These are phyloP conservation scores for Saccharomyces cerevisiae DNA, from an alignment of 805 yeast genomes.

Conservation along the genomic window DNA sequence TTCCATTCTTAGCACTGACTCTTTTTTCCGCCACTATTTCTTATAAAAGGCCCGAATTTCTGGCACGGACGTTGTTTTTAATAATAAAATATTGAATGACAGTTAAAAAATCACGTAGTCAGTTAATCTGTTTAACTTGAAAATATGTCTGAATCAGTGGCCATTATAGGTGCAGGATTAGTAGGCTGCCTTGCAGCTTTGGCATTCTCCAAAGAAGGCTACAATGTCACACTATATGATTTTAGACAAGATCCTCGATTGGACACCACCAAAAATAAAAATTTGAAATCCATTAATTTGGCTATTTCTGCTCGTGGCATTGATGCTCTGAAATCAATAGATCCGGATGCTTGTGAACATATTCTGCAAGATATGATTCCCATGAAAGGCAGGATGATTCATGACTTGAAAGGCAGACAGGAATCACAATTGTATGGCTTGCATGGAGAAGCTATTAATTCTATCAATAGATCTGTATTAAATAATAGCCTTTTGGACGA, in stretches of 20 bases:
- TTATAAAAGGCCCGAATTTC: background rate
- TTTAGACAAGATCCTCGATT: slow-evolving; percentile 58
- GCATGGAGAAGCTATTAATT: slow-evolving; percentile 74
- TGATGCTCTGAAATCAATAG: slow-evolving; percentile 55
- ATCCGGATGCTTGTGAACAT: slow-evolving; percentile 45
- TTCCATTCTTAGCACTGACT: background rate
- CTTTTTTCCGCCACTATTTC: background rate
- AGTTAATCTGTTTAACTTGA: background rate
- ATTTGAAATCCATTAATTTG: slow-evolving; percentile 66
- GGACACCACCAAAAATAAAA: slow-evolving; percentile 28
- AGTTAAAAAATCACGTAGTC: background rate
- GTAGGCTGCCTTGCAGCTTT: slow-evolving; percentile 82
- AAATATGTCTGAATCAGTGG: slow-evolving; percentile 32
- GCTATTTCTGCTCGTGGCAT: slow-evolving; percentile 87
- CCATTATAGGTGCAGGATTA: slow-evolving; percentile 80
- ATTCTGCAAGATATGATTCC: slow-evolving; percentile 63
- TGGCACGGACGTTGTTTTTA: background rate
- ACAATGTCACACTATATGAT: slow-evolving; percentile 64
- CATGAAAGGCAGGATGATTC: slow-evolving; percentile 87
- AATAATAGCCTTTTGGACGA: slow-evolving; percentile 62
- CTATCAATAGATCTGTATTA: slow-evolving; percentile 68
- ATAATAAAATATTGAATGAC: background rate
- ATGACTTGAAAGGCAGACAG: slow-evolving; percentile 53
- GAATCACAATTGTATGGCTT: slow-evolving; percentile 71
- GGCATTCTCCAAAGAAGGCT: slow-evolving; percentile 69